Conservation (phyloP, 2,329 filamentous ascomycete genomes). For the Ceratocystis colombiana region DNA sequence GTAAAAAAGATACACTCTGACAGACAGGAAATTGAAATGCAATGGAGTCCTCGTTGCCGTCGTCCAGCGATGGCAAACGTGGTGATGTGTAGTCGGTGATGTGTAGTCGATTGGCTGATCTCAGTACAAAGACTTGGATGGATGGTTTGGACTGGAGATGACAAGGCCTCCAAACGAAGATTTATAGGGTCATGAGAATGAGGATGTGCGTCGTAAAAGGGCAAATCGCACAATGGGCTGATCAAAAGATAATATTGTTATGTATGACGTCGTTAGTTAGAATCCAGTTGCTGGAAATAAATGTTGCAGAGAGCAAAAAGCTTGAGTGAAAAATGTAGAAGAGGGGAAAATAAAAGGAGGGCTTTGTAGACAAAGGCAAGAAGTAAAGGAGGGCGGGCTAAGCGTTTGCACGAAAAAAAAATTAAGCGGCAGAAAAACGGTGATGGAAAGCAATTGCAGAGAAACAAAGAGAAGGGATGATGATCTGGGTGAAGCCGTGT, state of each 20-base stretch:
- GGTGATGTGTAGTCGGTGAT: neutral
- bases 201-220: conserved; percentile 4
- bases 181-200: conserved; percentile 7
- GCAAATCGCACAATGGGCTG: neutral
- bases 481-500: neutral
- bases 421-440: neutral
- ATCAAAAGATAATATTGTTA: conserved; percentile 3
- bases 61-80: neutral
- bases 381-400: neutral
- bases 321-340: neutral
- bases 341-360: neutral
- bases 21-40: too few relatives aligned
- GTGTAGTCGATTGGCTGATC: neutral
- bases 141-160: neutral
- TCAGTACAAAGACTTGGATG: neutral
- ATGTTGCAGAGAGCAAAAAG: neutral
- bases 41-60: neutral
- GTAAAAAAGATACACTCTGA: too few relatives aligned
- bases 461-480: neutral
- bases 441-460: neutral
- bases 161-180: neutral
- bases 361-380: neutral
- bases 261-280: neutral
- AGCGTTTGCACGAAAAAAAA: neutral
- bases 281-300: neutral